These are phyloP conservation scores for Pseudocercospora pini-densiflorae DNA, from an alignment of 2,329 filamentous ascomycete genomes.

Conservation along the genomic window DNA sequence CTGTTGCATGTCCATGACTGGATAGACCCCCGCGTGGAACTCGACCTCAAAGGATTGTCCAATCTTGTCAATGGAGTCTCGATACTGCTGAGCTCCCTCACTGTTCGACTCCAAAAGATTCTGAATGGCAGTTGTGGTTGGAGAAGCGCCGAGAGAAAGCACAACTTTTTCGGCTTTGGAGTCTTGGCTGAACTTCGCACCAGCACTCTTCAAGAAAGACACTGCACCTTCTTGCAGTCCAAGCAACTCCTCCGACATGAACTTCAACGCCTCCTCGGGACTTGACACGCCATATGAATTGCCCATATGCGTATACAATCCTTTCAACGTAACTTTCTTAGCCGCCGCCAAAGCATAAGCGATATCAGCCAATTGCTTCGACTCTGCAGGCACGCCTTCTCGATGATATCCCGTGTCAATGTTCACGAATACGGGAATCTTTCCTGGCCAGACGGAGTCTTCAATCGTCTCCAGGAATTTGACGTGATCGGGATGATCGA, in stretches of 20 bases:
- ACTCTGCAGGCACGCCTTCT: slow-evolving; percentile 65
- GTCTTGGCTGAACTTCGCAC: slow-evolving; percentile 21
- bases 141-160: slow-evolving; percentile 76
- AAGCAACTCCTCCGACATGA: slow-evolving; percentile 64
- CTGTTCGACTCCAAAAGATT: slow-evolving; percentile 53
- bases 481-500: slow-evolving; percentile 71
- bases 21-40: slow-evolving; percentile 77
- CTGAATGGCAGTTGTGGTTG: slow-evolving; percentile 70
- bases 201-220: slow-evolving; percentile 35
- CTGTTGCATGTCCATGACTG: slow-evolving; percentile 78
- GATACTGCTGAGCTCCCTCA: slow-evolving; percentile 43
- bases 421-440: slow-evolving; percentile 69
- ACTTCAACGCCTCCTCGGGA: slow-evolving; percentile 62
- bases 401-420: slow-evolving; percentile 75
- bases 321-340: slow-evolving; percentile 55
- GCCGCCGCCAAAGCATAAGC: slow-evolving; percentile 55
- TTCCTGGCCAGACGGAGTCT: slow-evolving; percentile 47
- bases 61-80: slow-evolving; percentile 41
- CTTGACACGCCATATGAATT: slow-evolving; percentile 63
- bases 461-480: slow-evolving; percentile 52
- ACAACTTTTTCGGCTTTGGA: slow-evolving; percentile 45
- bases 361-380: slow-evolving; percentile 52
- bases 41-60: slow-evolving; percentile 57
- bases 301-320: slow-evolving; percentile 74
- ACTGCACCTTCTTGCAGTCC: slow-evolving; percentile 55